Conservation (phyloP, 495 filamentous ascomycete species). For the Massariosphaeria phaeospora region DNA sequence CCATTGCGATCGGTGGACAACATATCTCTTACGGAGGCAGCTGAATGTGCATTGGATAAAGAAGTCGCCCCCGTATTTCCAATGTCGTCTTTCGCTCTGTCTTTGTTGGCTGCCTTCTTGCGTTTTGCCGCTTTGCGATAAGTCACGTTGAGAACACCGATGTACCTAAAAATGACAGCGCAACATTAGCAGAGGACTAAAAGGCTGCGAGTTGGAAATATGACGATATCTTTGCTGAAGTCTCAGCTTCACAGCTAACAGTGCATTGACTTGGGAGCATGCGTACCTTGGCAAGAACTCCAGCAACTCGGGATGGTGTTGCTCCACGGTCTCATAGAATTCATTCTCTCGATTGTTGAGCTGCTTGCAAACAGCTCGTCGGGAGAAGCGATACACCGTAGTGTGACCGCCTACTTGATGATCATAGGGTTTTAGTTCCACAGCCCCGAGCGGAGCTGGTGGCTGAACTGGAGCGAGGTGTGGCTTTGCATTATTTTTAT, state of each 20-base stretch:
- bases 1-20: constrained; percentile 15
- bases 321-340: constrained; percentile 95
- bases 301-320: constrained; percentile 79
- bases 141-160: constrained; percentile 94
- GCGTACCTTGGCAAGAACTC: constrained; percentile 87
- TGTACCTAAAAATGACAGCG: constrained; percentile 60
- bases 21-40: not conserved
- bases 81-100: constrained; percentile 11
- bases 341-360: constrained; percentile 96
- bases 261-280: constrained; percentile 32
- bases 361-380: constrained; percentile 93
- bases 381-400: constrained; percentile 91
- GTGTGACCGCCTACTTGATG: constrained; percentile 97
- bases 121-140: constrained; percentile 78
- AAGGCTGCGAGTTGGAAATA: too few relatives aligned
- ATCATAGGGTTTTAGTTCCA: constrained; percentile 92
- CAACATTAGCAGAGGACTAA: constrained; percentile 39
- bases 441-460: constrained; percentile 71
- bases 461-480: constrained; percentile 9
- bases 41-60: not conserved
- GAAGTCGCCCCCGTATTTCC: constrained; percentile 7
- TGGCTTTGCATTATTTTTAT: constrained; percentile 10
- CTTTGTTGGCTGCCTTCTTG: constrained; percentile 47
- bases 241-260: constrained; percentile 39
- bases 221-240: constrained; percentile 34